Conservation (phyloP, 140 eudicot genomes). For the Cichorium intybus region DNA sequence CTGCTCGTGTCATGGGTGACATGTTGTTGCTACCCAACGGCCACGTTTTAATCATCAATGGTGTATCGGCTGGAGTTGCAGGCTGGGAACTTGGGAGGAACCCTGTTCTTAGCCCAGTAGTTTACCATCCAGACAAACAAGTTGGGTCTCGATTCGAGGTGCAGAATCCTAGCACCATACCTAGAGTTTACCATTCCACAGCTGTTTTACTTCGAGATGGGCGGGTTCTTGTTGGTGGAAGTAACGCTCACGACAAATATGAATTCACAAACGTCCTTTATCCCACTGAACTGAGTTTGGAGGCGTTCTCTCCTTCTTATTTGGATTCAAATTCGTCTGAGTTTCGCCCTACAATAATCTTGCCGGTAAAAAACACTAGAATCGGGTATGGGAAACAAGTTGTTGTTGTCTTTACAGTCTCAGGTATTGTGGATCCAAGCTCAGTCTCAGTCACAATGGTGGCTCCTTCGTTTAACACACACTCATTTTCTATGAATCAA, state of each 20-base stretch:
- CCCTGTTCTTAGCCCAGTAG: too few relatives aligned
- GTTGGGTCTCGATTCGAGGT: too few relatives aligned
- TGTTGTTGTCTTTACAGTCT: conserved; percentile 29
- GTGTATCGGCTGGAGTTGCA: too few relatives aligned
- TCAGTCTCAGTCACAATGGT: conserved; percentile 55
- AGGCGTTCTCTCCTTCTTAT: conserved; percentile 59
- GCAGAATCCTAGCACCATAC: too few relatives aligned
- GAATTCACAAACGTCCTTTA: conserved; percentile 33
- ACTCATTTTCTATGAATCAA: conserved; percentile 81
- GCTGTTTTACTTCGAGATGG: conserved; percentile 66
- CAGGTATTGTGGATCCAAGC: conserved; percentile 30
- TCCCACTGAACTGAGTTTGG: conserved; percentile 61
- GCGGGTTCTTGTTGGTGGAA: conserved; percentile 60
- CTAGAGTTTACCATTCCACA: too few relatives aligned
- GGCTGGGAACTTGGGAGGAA: too few relatives aligned
- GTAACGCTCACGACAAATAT: conserved; percentile 47
- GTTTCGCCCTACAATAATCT: too few relatives aligned
- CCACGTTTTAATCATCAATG: too few relatives aligned
- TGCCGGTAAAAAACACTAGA: conserved; percentile 15
- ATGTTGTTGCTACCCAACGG: too few relatives aligned
- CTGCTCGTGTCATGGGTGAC: too few relatives aligned
- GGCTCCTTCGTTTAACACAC: conserved; percentile 55
- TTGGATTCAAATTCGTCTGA: too few relatives aligned
- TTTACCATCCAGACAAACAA: too few relatives aligned
- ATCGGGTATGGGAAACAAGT: conserved; percentile 33